A percentile compares a stretch with the other conserved stretches of the same genome.
Conservation (phyloP, 2,329 filamentous ascomycete genomes). For the Neopestalotiopsis sp. region DNA sequence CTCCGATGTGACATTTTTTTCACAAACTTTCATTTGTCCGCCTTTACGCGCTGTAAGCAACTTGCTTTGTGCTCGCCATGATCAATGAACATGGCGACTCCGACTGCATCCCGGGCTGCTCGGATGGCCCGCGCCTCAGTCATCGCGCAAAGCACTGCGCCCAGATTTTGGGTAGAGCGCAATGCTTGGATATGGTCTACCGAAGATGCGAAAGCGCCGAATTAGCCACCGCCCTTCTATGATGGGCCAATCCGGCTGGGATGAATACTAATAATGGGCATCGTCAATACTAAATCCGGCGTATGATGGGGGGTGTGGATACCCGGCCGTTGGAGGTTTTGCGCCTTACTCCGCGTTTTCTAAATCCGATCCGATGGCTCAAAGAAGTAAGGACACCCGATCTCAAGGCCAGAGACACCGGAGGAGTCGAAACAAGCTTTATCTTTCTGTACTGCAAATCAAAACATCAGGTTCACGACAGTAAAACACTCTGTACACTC, state of each 20-base stretch:
- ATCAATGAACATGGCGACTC: not conserved
- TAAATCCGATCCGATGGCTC: constrained; percentile 5
- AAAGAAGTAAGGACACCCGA: constrained; percentile 1
- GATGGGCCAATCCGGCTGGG: not conserved
- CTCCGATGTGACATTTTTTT: not conserved
- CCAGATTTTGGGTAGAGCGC: not conserved
- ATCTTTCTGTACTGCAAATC: not conserved
- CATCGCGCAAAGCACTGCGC: not conserved
- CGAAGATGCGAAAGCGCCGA: not conserved
- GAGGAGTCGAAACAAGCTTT: constrained; percentile 1
- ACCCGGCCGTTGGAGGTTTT: not conserved
- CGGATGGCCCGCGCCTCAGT: not conserved
- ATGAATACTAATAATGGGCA: not conserved
- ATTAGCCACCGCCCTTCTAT: not conserved
- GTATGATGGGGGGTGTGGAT: not conserved
- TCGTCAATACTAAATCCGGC: not conserved
- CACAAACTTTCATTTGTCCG: not conserved
- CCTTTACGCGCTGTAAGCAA: not conserved
- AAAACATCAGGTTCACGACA: not conserved
- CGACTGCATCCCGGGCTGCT: not conserved
- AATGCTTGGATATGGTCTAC: not conserved
- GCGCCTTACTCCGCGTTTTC: not conserved
- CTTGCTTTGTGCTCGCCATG: not conserved
- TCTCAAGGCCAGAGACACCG: not conserved
- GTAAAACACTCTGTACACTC: no score